phyloP scores from a whole-genome alignment of 352 stramenopile genomes.

The Aphanomyces astaci region DNA sequence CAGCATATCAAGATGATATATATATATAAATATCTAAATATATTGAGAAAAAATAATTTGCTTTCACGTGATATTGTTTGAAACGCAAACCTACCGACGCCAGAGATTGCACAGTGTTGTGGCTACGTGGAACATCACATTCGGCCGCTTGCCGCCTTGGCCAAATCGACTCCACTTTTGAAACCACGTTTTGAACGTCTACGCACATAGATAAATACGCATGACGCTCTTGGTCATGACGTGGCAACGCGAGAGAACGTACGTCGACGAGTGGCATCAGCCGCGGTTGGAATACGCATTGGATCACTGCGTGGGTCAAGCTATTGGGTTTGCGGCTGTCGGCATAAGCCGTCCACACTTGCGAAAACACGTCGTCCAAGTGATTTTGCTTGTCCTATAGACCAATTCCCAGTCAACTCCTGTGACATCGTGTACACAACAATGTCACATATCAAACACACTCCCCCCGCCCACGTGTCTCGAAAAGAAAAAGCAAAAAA shows the following conservation, averaged over 20 bases:
- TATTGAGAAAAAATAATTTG: too few species aligned
- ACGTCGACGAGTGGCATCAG: slow-evolving; percentile 33
- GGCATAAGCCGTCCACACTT: slow-evolving; percentile 61
- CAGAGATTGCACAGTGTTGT: slow-evolving; percentile 60
- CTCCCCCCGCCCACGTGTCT: too few species aligned
- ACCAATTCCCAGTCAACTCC: too few species aligned
- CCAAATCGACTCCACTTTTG: slow-evolving; percentile 45
- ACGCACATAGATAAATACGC: slow-evolving; percentile 19
- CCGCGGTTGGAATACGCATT: slow-evolving; percentile 60
- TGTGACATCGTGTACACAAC: too few species aligned
- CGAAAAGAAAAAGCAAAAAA: background rate
- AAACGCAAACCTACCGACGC: slow-evolving; percentile 30
- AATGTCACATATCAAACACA: too few species aligned
- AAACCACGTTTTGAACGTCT: slow-evolving; percentile 45
- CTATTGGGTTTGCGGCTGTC: slow-evolving; percentile 63
- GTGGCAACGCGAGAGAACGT: background rate
- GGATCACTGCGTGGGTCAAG: slow-evolving; percentile 55
- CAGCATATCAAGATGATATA: too few species aligned
- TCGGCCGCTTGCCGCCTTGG: slow-evolving; percentile 42
- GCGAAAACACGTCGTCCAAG: slow-evolving; percentile 39
- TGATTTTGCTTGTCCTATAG: slow-evolving; percentile 10
- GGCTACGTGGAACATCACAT: slow-evolving; percentile 70
- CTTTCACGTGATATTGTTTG: too few species aligned
- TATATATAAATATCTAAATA: too few species aligned
- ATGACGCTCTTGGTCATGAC: background rate